phyloP scores from a whole-genome alignment of 129 eudicot genomes.

The Chrysanthemum seticuspe region DNA sequence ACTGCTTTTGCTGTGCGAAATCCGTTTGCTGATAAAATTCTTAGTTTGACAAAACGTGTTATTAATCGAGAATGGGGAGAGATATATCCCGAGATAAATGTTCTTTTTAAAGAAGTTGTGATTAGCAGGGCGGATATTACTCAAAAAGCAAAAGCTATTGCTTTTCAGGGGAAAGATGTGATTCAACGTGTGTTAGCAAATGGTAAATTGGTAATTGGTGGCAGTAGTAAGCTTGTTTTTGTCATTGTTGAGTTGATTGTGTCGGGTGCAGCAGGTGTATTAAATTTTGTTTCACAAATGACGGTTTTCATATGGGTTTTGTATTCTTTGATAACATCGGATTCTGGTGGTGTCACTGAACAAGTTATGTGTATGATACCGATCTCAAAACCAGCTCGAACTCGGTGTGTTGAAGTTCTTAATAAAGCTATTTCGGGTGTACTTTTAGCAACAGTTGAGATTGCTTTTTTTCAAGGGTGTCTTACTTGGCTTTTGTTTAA shows the following conservation, averaged over 20 bases:
- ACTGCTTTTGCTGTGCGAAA: constrained; percentile 54
- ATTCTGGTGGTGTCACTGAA: constrained; percentile 95
- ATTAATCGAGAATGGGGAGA: constrained; percentile 73
- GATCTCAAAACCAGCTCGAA: constrained; percentile 56
- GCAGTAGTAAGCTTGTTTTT: constrained; percentile 65
- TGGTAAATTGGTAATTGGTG: constrained; percentile 68
- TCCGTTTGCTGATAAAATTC: constrained; percentile 62
- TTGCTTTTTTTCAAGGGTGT: constrained; percentile 92
- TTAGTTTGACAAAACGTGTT: constrained; percentile 60
- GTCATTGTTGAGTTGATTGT: constrained; percentile 55
- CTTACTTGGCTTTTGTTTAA: constrained; percentile 94
- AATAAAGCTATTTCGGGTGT: constrained; percentile 89
- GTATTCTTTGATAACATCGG: constrained; percentile 82
- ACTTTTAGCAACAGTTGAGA: constrained; percentile 78
- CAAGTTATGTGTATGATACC: constrained; percentile 87
- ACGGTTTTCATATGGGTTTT: constrained; percentile 93
- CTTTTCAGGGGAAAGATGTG: constrained; percentile 82
- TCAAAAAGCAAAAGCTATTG: constrained; percentile 71
- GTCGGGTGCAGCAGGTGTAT: constrained; percentile 80
- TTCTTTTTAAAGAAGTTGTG: constrained; percentile 54
- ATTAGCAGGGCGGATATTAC: constrained; percentile 67
- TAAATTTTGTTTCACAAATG: constrained; percentile 68
- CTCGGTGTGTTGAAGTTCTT: constrained; percentile 84
- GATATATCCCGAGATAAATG: constrained; percentile 66
- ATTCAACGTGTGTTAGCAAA: constrained; percentile 64